Conservation (phyloP, 768 basidiomycete species). For the Tephrocybe sp. region DNA sequence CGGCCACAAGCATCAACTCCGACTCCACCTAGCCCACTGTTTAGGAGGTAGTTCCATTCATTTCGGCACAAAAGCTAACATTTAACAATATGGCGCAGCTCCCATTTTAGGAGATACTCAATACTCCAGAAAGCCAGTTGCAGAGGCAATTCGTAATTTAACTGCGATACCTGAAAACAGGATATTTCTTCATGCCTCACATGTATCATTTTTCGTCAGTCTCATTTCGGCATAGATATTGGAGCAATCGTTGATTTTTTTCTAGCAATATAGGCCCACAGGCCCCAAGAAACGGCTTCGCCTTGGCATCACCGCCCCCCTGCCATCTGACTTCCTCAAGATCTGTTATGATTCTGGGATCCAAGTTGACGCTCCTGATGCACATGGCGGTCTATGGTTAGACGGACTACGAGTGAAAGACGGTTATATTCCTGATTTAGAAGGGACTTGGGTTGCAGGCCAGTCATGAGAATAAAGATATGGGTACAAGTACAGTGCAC, state of each 20-base stretch:
- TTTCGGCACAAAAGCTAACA: neutral
- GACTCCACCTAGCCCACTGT: slow-evolving; percentile 58
- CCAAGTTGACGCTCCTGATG: slow-evolving; percentile 32
- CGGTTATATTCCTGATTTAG: slow-evolving; percentile 34
- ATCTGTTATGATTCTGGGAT: slow-evolving; percentile 51
- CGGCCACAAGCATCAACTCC: slow-evolving; percentile 70
- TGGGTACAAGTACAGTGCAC: slow-evolving; percentile 9
- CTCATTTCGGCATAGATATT: neutral
- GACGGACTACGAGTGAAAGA: slow-evolving; percentile 39
- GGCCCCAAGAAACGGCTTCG: slow-evolving; percentile 49
- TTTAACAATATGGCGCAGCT: slow-evolving; percentile 34
- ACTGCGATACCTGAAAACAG: slow-evolving; percentile 41
- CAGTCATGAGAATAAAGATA: slow-evolving; percentile 1
- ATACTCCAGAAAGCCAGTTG: slow-evolving; percentile 40
- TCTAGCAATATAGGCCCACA: slow-evolving; percentile 47
- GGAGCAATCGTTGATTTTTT: neutral
- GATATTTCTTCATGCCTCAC: slow-evolving; percentile 63
- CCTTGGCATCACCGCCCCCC: slow-evolving; percentile 55
- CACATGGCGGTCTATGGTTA: slow-evolving; percentile 46
- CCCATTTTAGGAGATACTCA: slow-evolving; percentile 66
- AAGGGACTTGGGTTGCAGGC: slow-evolving; percentile 30
- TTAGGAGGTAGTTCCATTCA: slow-evolving; percentile 40
- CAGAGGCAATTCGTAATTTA: slow-evolving; percentile 22
- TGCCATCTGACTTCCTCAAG: slow-evolving; percentile 54
- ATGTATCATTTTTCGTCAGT: slow-evolving; percentile 56